phyloP scores from a whole-genome alignment of 2,329 filamentous ascomycete species.

The Cryoendolithus antarcticus region DNA sequence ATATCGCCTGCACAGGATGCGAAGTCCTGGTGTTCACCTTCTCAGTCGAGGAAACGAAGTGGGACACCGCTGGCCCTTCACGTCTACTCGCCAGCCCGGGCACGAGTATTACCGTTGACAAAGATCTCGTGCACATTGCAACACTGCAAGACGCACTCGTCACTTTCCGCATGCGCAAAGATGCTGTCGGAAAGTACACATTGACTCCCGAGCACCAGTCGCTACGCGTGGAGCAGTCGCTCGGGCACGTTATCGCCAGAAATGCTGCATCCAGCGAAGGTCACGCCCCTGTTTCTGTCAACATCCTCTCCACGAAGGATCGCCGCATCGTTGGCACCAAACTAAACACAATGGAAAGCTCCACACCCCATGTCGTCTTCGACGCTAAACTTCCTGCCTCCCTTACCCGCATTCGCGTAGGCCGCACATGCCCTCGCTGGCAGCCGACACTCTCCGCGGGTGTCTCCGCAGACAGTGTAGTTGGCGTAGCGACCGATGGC shows the following conservation, averaged over 20 bases:
- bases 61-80: constrained; percentile 20
- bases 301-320: constrained; percentile 15
- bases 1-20: constrained; percentile 36
- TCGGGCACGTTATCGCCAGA: constrained; percentile 13
- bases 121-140: constrained; percentile 40
- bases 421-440: constrained; percentile 30
- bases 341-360: not conserved
- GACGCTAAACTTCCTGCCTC: constrained; percentile 30
- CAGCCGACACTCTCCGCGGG: constrained; percentile 23
- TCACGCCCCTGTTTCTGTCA: constrained; percentile 4
- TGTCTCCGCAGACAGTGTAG: constrained; percentile 33
- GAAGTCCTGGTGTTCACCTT: constrained; percentile 33
- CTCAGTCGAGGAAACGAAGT: constrained; percentile 13
- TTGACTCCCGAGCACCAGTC: constrained; percentile 15
- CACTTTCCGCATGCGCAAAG: constrained; percentile 28
- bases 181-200: constrained; percentile 21
- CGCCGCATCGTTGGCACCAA: constrained; percentile 16
- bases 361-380: constrained; percentile 20
- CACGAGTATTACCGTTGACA: constrained; percentile 36
- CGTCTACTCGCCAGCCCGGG: constrained; percentile 25
- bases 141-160: constrained; percentile 43
- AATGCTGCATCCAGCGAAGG: constrained; percentile 1
- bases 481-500: constrained; percentile 41
- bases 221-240: constrained; percentile 11
- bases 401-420: constrained; percentile 38